These are phyloP conservation scores for Sporothrix humicola DNA, from an alignment of 2,329 filamentous ascomycete genomes.

Conservation along the genomic window DNA sequence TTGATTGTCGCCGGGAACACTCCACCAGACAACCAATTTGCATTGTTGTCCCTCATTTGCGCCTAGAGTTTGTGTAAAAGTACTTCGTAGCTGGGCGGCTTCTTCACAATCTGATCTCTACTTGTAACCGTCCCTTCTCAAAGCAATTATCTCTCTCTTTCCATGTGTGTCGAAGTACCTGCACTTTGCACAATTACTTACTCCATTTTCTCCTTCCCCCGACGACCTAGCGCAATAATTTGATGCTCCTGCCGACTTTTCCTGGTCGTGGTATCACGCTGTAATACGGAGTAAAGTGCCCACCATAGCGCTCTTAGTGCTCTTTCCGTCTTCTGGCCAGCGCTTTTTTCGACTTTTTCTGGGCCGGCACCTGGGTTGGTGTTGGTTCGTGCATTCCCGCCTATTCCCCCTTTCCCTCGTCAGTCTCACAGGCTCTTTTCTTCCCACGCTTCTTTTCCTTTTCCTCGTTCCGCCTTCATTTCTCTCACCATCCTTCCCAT, in stretches of 20 bases:
- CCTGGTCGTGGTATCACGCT: neutral
- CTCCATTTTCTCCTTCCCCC: neutral
- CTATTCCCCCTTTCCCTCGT: slow-evolving; percentile 1
- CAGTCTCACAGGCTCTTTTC: neutral
- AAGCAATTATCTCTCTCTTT: neutral
- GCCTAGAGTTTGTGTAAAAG: no score
- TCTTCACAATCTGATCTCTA: neutral
- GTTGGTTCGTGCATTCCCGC: slow-evolving; percentile 5
- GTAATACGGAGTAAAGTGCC: neutral
- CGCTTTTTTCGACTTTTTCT: slow-evolving; percentile 25
- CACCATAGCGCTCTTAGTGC: neutral
- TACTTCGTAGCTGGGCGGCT: neutral
- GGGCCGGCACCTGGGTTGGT: slow-evolving; percentile 22
- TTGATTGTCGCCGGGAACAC: slow-evolving; percentile 19
- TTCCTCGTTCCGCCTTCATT: neutral
- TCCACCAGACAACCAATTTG: neutral
- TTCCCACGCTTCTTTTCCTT: slow-evolving; percentile 17
- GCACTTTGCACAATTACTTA: neutral
- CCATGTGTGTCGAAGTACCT: neutral
- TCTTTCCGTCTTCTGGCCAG: slow-evolving; percentile 6
- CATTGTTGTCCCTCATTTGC: slow-evolving; percentile 16
- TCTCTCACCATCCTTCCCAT: neutral
- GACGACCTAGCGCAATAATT: neutral
- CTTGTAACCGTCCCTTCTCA: neutral
- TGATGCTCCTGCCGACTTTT: neutral